Evolutionary conservation across 2,329 filamentous ascomycete genomes (phyloP).

Genomic region (Passalora sequoiae): DNA sequence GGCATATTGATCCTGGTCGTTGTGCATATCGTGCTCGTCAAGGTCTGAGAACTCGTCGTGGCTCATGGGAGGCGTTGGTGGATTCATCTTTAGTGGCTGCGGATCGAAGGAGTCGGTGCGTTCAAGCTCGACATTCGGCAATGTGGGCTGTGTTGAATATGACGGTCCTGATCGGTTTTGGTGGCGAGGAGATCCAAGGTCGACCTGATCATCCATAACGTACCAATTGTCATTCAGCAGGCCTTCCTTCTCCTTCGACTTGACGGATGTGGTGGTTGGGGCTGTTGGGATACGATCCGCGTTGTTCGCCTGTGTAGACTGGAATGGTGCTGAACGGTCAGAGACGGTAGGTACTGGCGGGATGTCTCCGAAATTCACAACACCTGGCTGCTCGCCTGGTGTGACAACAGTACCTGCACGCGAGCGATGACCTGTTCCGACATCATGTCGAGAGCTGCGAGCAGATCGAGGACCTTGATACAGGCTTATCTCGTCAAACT

Average conservation of each 20-base stretch:
- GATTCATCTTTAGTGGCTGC: conserved; percentile 46
- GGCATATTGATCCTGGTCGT: conserved; percentile 13
- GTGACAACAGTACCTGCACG: conserved; percentile 18
- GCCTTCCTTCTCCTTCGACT: conserved; percentile 31
- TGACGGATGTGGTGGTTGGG: conserved; percentile 17
- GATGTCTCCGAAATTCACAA: conserved; percentile 16
- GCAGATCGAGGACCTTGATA: conserved; percentile 32
- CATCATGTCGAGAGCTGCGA: conserved; percentile 36
- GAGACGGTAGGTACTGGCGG: conserved; percentile 13
- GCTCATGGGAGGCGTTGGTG: conserved; percentile 36
- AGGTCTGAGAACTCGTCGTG: conserved; percentile 3
- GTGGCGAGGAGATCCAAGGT: conserved; percentile 25
- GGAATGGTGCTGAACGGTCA: conserved; percentile 6
- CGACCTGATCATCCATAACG: conserved; percentile 31
- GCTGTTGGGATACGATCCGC: conserved; percentile 16
- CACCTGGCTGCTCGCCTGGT: conserved; percentile 11
- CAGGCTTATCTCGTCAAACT: conserved; percentile 40
- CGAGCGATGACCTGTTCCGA: conserved; percentile 22
- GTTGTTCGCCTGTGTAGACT: conserved; percentile 5
- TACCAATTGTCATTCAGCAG: conserved; percentile 48
- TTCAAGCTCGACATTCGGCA: conserved; percentile 19
- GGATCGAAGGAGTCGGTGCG: conserved; percentile 26
- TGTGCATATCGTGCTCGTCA: background rate
- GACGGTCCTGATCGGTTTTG: conserved; percentile 12
- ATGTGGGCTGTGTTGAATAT: conserved; percentile 13